A percentile compares a stretch with the other conserved stretches of the same genome.
Evolutionary conservation across 2,329 filamentous ascomycete species (phyloP).

Genomic region (Celoporthe dispersa): DNA sequence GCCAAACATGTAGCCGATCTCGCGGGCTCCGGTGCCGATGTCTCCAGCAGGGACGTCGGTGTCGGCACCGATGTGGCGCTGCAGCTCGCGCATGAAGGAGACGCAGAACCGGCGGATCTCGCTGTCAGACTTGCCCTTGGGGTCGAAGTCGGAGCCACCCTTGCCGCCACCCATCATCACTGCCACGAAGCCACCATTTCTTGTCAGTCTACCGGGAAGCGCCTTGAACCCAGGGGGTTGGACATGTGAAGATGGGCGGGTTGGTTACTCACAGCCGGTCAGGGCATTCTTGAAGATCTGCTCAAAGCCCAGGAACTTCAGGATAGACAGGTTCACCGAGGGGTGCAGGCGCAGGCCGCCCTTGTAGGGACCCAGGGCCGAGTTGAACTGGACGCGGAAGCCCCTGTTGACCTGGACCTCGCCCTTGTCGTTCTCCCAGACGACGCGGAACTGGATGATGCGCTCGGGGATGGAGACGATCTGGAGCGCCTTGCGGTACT

Average conservation of each 20-base stretch:
- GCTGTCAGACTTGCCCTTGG: constrained; percentile 96
- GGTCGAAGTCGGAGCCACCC: constrained; percentile 97
- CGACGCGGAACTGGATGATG: constrained; percentile 94
- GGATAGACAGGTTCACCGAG: constrained; percentile 76
- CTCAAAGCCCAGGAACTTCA: constrained; percentile 99
- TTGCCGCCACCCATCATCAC: constrained; percentile 97
- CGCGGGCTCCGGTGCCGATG: constrained; percentile 89
- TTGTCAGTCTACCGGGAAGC: neutral
- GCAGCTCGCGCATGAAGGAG: constrained; percentile 94
- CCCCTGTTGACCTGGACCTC: constrained; percentile 90
- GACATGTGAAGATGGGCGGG: neutral
- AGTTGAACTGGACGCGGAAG: constrained; percentile 98
- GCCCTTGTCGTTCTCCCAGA: constrained; percentile 95
- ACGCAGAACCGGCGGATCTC: constrained; percentile 98
- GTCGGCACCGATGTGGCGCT: constrained; percentile 93
- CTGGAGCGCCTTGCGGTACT: constrained; percentile 89
- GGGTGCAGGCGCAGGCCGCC: constrained; percentile 95
- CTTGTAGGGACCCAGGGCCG: constrained; percentile 96
- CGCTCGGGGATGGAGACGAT: constrained; percentile 92
- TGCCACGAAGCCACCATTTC: constrained; percentile 39
- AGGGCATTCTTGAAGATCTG: constrained; percentile 99
- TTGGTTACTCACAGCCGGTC: constrained; percentile 74
- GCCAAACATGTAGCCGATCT: constrained; percentile 95
- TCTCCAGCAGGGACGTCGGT: constrained; percentile 97
- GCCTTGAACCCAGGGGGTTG: neutral